Evolutionary conservation across 2,329 filamentous ascomycete species (phyloP).

Genomic region (Trichoderma asperellum): DNA sequence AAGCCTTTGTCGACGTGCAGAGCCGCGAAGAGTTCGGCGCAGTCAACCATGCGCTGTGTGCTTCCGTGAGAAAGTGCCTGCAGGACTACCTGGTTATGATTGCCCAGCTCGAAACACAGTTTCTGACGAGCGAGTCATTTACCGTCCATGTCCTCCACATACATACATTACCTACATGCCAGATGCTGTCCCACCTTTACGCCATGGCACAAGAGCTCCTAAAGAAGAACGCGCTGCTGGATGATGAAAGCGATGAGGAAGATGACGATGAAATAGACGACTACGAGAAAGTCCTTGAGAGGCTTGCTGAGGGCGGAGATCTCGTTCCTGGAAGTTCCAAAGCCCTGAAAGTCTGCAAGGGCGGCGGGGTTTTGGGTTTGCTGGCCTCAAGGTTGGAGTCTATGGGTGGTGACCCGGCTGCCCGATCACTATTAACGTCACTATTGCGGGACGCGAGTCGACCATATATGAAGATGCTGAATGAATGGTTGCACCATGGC

Average conservation of each 20-base stretch:
- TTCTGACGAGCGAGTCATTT: constrained; percentile 84
- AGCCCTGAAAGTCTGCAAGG: constrained; percentile 91
- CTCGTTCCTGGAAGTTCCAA: constrained; percentile 77
- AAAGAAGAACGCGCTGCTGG: constrained; percentile 83
- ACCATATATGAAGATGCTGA: constrained; percentile 97
- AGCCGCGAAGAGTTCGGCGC: constrained; percentile 90
- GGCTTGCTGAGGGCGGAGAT: constrained; percentile 83
- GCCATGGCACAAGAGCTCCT: constrained; percentile 84
- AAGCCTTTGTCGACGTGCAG: constrained; percentile 92
- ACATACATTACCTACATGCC: constrained; percentile 84
- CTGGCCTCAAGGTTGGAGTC: constrained; percentile 82
- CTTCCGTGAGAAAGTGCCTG: constrained; percentile 86
- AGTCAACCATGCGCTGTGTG: constrained; percentile 94
- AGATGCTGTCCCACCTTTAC: constrained; percentile 91
- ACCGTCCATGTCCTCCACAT: constrained; percentile 93
- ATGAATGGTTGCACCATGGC: constrained; percentile 97
- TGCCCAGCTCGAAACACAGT: constrained; percentile 90
- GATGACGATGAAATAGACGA: constrained; percentile 76
- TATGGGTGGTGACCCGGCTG: constrained; percentile 92
- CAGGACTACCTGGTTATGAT: constrained; percentile 94
- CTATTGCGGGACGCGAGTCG: constrained; percentile 85
- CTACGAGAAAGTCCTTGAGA: constrained; percentile 91
- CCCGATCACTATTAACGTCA: constrained; percentile 77
- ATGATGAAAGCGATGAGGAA: constrained; percentile 74
- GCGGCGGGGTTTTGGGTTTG: constrained; percentile 89